phyloP scores from a whole-genome alignment of 2,329 filamentous ascomycete species.

The Verticillium alfalfae region DNA sequence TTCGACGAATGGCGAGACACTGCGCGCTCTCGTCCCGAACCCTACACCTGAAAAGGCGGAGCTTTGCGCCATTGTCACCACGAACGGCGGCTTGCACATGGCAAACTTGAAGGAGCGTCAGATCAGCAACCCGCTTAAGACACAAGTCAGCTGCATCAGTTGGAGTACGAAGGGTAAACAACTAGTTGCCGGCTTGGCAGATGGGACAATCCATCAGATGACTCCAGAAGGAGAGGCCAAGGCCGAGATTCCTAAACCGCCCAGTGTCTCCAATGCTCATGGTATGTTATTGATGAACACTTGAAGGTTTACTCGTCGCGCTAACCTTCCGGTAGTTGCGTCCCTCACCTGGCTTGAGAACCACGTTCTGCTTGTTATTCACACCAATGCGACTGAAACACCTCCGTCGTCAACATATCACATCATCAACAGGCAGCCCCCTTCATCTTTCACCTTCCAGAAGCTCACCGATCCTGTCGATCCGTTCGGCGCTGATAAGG shows the following conservation, averaged over 20 bases:
- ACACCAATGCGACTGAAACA: slow-evolving; percentile 60
- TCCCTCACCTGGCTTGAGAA: slow-evolving; percentile 87
- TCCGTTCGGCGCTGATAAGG: slow-evolving; percentile 60
- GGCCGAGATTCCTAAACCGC: slow-evolving; percentile 72
- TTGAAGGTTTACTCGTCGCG: neutral
- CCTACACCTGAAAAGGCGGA: slow-evolving; percentile 68
- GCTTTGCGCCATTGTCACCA: slow-evolving; percentile 75
- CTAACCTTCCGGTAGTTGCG: slow-evolving; percentile 49
- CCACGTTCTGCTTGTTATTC: slow-evolving; percentile 73
- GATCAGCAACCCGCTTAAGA: slow-evolving; percentile 60
- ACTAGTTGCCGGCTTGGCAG: slow-evolving; percentile 74
- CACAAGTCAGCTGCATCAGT: slow-evolving; percentile 73
- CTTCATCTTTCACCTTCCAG: slow-evolving; percentile 61
- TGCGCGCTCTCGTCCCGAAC: slow-evolving; percentile 75
- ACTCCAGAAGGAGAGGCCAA: slow-evolving; percentile 74
- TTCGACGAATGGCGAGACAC: slow-evolving; percentile 64
- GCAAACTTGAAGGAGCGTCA: slow-evolving; percentile 68
- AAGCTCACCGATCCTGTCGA: slow-evolving; percentile 70
- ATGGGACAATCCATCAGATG: slow-evolving; percentile 79
- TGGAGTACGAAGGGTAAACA: slow-evolving; percentile 97
- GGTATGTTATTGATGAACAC: slow-evolving; percentile 35
- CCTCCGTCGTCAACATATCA: slow-evolving; percentile 68
- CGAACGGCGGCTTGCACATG: slow-evolving; percentile 75
- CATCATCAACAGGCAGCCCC: slow-evolving; percentile 64
- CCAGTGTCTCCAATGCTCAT: slow-evolving; percentile 60